Conservation (phyloP, 805 yeast species). For the Priceomyces melissophilus region DNA sequence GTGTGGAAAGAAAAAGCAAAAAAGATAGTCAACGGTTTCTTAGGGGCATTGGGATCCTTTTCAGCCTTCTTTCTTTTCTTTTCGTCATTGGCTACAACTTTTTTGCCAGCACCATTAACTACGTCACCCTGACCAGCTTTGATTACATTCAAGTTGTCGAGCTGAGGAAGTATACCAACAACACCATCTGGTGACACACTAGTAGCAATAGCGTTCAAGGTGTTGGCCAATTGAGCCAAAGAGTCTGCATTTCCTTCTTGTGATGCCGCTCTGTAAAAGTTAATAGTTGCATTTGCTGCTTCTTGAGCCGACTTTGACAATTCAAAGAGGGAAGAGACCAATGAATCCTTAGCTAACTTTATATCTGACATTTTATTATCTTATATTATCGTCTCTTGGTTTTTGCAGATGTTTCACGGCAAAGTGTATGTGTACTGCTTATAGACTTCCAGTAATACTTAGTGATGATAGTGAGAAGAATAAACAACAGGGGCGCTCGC, state of each 20-base stretch:
- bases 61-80: conserved; percentile 50
- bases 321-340: conserved; percentile 74
- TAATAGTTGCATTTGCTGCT: conserved; percentile 76
- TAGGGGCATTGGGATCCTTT: conserved; percentile 91
- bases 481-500: conserved; percentile 6
- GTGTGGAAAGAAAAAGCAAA: conserved; percentile 71
- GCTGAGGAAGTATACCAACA: conserved; percentile 10
- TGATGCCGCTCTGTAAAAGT: conserved; percentile 58
- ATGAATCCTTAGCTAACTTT: conserved; percentile 22
- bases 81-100: conserved; percentile 29
- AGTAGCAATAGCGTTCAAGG: conserved; percentile 34
- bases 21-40: conserved; percentile 87
- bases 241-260: conserved; percentile 42
- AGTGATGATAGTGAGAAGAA: conserved; percentile 1
- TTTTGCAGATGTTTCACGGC: conserved; percentile 1
- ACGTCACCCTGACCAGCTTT: conserved; percentile 15
- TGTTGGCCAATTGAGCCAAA: conserved; percentile 32
- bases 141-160: conserved; percentile 12
- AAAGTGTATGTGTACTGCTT: neutral
- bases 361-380: conserved; percentile 14
- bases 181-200: conserved; percentile 10
- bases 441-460: neutral
- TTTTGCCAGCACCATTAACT: conserved; percentile 14
- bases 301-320: conserved; percentile 84
- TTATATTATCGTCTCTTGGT: neutral